phyloP scores from a whole-genome alignment of 2,329 filamentous ascomycete species.

The Cytospora chrysosperma region DNA sequence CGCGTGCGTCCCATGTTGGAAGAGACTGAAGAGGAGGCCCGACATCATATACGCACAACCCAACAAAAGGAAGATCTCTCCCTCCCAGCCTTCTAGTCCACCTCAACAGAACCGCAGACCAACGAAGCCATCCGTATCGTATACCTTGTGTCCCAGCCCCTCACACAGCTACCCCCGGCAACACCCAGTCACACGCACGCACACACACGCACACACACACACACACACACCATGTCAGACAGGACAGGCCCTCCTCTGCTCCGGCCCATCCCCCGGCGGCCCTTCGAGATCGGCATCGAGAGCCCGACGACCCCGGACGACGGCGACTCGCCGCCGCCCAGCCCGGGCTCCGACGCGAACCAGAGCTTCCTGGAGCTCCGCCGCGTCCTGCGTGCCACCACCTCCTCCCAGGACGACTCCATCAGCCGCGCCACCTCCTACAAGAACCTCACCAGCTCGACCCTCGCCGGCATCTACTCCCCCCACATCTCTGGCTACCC shows the following conservation, averaged over 20 bases:
- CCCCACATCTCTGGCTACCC: conserved; percentile 56
- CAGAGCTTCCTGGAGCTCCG: conserved; percentile 37
- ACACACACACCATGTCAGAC: conserved; percentile 40
- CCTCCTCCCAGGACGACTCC: conserved; percentile 35
- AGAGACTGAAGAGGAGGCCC: background rate
- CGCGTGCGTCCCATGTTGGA: background rate
- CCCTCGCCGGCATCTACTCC: conserved; percentile 88
- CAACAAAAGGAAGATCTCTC: background rate
- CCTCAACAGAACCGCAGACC: background rate
- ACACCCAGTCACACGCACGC: no score
- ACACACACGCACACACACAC: no score
- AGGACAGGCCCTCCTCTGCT: conserved; percentile 53
- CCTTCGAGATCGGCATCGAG: conserved; percentile 61
- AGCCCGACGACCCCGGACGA: conserved; percentile 45
- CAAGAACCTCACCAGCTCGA: conserved; percentile 84
- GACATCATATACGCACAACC: background rate
- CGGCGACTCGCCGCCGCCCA: conserved; percentile 31
- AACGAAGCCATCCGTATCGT: background rate
- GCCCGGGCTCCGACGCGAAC: conserved; percentile 44
- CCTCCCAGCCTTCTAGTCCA: background rate
- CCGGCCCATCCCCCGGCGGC: conserved; percentile 69
- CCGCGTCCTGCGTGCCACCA: conserved; percentile 29
- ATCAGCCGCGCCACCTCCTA: conserved; percentile 73
- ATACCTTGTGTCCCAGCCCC: conserved; percentile 10
- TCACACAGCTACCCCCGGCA: background rate